Conservation (phyloP, 352 stramenopile species). For the Halophytophthora batemanensis region DNA sequence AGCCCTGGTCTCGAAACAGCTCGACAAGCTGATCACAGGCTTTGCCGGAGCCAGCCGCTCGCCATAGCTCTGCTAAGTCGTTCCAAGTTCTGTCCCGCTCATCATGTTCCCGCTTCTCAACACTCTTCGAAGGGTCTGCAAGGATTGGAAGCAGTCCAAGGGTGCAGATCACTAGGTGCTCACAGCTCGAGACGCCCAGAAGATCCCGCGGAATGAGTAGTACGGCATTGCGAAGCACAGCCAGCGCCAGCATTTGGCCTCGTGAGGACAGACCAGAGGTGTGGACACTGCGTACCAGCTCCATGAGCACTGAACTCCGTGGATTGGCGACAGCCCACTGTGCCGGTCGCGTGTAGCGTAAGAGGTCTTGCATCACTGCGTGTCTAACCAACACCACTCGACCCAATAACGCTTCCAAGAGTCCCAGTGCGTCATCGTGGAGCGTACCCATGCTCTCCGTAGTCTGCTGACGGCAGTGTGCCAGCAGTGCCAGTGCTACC, state of each 20-base stretch:
- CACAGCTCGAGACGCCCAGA: slow-evolving; percentile 25
- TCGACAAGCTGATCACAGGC: slow-evolving; percentile 6
- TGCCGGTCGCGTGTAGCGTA: slow-evolving; percentile 42
- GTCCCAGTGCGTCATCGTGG: slow-evolving; percentile 26
- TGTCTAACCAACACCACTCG: slow-evolving; percentile 49
- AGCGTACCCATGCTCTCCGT: slow-evolving; percentile 10
- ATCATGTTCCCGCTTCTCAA: slow-evolving; percentile 5
- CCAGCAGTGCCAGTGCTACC: slow-evolving; percentile 68
- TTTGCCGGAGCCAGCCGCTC: slow-evolving; percentile 2
- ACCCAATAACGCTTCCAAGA: slow-evolving; percentile 42
- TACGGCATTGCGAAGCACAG: slow-evolving; percentile 18
- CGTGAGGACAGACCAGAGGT: not conserved
- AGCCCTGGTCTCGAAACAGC: slow-evolving; percentile 9
- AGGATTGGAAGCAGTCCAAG: slow-evolving; percentile 36
- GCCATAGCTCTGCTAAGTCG: slow-evolving; percentile 16
- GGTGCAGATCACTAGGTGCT: slow-evolving; percentile 47
- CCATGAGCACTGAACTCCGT: slow-evolving; percentile 43
- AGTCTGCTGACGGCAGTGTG: slow-evolving; percentile 33
- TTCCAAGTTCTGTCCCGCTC: slow-evolving; percentile 4
- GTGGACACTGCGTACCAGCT: slow-evolving; percentile 41
- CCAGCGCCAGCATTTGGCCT: slow-evolving; percentile 15
- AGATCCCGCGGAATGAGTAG: slow-evolving; percentile 31
- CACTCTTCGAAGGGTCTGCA: not conserved
- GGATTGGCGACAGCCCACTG: slow-evolving; percentile 35
- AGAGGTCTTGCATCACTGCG: slow-evolving; percentile 37